A percentile compares a stretch with the other conserved stretches of the same genome.
Conservation (phyloP, 2,329 filamentous ascomycete genomes). For the Colletotrichum plurivorum region DNA sequence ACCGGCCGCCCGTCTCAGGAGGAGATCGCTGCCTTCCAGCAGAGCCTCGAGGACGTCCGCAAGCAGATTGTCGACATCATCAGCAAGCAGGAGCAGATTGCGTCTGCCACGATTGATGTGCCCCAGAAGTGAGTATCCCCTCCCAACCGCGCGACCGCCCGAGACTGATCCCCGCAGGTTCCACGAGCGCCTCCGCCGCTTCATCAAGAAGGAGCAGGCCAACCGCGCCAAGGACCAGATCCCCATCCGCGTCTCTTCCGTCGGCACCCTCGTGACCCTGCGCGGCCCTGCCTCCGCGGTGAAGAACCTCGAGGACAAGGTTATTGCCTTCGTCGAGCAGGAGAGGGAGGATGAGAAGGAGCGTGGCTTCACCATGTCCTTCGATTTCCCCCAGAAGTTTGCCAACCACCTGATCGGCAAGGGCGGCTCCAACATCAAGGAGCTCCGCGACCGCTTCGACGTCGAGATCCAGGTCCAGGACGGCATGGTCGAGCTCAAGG, state of each 20-base stretch:
- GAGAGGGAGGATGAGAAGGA: slow-evolving; percentile 95
- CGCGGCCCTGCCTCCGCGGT: slow-evolving; percentile 83
- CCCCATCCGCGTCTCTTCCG: slow-evolving; percentile 71
- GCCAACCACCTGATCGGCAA: slow-evolving; percentile 87
- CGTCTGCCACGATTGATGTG: slow-evolving; percentile 67
- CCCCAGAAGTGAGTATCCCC: slow-evolving; percentile 63
- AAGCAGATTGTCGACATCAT: slow-evolving; percentile 71
- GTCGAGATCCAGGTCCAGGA: slow-evolving; percentile 90
- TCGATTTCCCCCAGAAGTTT: slow-evolving; percentile 95
- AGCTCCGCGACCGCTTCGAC: slow-evolving; percentile 76
- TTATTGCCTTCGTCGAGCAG: slow-evolving; percentile 84
- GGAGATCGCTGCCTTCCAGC: slow-evolving; percentile 68
- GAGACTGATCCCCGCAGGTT: slow-evolving; percentile 58
- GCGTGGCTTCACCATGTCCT: slow-evolving; percentile 86
- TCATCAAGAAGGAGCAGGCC: slow-evolving; percentile 76
- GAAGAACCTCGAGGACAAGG: slow-evolving; percentile 78
- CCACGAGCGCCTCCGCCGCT: slow-evolving; percentile 74
- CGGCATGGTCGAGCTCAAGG: slow-evolving; percentile 95
- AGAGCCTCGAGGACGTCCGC: slow-evolving; percentile 68
- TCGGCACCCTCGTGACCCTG: slow-evolving; percentile 76
- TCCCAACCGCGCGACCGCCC: not conserved
- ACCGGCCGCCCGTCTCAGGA: slow-evolving; percentile 47
- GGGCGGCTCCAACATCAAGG: slow-evolving; percentile 75
- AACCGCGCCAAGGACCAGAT: slow-evolving; percentile 70
- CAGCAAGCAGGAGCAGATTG: slow-evolving; percentile 70